Conservation (phyloP, 352 stramenopile species). For the Pythium guiyangense region DNA sequence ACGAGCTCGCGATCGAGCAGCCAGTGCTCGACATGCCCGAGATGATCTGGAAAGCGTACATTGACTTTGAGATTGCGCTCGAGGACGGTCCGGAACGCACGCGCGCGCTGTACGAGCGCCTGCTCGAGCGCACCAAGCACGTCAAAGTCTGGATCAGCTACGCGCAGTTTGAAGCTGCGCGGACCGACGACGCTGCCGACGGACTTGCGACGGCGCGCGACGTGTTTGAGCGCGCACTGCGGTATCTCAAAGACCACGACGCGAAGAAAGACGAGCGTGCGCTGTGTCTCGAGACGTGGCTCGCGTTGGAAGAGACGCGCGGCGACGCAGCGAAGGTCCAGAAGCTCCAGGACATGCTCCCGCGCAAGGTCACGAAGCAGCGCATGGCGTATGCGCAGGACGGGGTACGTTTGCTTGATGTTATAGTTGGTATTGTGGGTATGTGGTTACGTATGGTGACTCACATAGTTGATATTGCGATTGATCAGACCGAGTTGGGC, state of each 20-base stretch:
- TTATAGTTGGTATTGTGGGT: no score
- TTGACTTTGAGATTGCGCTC: constrained; percentile 97
- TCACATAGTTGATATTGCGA: no score
- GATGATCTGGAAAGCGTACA: constrained; percentile 98
- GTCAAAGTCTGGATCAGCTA: constrained; percentile 96
- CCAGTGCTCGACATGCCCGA: constrained; percentile 97
- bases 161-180: constrained; percentile 81
- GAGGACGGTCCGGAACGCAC: constrained; percentile 74
- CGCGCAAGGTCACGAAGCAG: constrained; percentile 95
- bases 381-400: constrained; percentile 92
- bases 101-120: constrained; percentile 91
- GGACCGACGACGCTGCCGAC: no score
- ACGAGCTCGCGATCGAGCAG: constrained; percentile 95
- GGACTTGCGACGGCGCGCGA: constrained; percentile 76
- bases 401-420: no score
- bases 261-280: constrained; percentile 96
- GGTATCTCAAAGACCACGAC: constrained; percentile 88
- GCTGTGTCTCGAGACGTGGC: constrained; percentile 96
- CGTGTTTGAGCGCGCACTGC: constrained; percentile 90
- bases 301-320: constrained; percentile 89
- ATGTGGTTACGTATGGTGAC: no score
- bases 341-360: constrained; percentile 92
- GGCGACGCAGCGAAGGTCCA: constrained; percentile 52
- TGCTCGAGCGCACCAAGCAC: constrained; percentile 96
- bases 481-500: constrained; percentile 85